phyloP scores from a whole-genome alignment of 768 basidiomycete species.

The Krasilnikovozyma curviuscula region DNA sequence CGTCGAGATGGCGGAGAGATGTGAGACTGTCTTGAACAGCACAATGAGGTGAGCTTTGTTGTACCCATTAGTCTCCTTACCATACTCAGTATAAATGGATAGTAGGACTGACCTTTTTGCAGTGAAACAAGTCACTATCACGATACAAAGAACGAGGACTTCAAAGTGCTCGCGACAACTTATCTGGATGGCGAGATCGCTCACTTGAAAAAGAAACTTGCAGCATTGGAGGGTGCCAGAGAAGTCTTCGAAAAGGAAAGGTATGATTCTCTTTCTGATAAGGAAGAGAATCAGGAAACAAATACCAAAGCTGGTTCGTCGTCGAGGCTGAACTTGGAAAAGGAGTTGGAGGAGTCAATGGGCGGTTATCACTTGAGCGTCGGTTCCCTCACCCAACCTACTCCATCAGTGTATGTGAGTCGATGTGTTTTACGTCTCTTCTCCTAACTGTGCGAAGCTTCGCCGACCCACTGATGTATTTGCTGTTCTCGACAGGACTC shows the following conservation, averaged over 20 bases:
- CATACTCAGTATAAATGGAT: conserved; percentile 41
- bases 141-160: conserved; percentile 6
- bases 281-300: too few species aligned
- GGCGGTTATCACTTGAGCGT: too few species aligned
- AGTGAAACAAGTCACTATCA: conserved; percentile 4
- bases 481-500: too few species aligned
- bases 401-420: too few species aligned
- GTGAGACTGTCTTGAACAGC: conserved; percentile 70
- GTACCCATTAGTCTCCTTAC: conserved; percentile 67
- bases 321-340: too few species aligned
- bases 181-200: conserved; percentile 8
- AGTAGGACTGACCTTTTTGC: neutral
- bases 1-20: conserved; percentile 38
- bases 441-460: too few species aligned
- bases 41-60: conserved; percentile 46
- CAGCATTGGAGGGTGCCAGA: neutral
- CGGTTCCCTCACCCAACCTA: too few species aligned
- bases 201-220: neutral
- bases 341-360: too few species aligned
- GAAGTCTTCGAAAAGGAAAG: neutral
- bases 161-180: neutral
- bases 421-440: too few species aligned
- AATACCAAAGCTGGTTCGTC: too few species aligned
- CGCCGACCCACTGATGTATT: too few species aligned
- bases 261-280: neutral